Percentiles rank a stretch among this genome's conserved stretches.
phyloP scores from a whole-genome alignment of 106 monocot species.

The Acorus gramineus region DNA sequence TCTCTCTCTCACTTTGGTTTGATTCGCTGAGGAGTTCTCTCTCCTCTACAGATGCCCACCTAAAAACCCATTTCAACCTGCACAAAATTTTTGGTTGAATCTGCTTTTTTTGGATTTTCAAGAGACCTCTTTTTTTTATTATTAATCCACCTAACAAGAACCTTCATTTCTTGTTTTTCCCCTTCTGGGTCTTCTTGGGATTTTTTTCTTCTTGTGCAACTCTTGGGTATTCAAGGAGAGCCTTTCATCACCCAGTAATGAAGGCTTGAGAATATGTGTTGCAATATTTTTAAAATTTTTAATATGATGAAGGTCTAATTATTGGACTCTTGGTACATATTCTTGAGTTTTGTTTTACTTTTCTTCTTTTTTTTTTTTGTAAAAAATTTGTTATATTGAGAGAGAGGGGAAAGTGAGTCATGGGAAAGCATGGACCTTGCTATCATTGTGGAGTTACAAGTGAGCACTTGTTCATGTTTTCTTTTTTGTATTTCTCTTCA shows the following conservation, averaged over 20 bases:
- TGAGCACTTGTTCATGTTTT: slow-evolving; percentile 59
- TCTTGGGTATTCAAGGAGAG: slow-evolving; percentile 16
- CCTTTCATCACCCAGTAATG: slow-evolving; percentile 15
- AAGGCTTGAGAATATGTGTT: slow-evolving; percentile 1
- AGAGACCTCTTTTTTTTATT: no score
- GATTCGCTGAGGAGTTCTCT: slow-evolving; percentile 6
- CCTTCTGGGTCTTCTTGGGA: slow-evolving; percentile 2
- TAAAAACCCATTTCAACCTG: slow-evolving; percentile 29
- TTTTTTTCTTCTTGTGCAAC: slow-evolving; percentile 5
- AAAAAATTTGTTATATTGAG: slow-evolving; percentile 4
- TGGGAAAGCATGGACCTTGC: slow-evolving; percentile 99
- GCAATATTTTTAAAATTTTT: slow-evolving; percentile 3
- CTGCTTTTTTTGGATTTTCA: no score
- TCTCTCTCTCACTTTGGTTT: slow-evolving; percentile 32
- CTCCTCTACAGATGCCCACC: slow-evolving; percentile 14
- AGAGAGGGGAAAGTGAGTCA: slow-evolving; percentile 20
- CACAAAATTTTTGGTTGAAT: not conserved
- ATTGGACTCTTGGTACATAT: no score
- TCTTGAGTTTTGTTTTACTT: slow-evolving; percentile 5
- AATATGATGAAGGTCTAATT: no score
- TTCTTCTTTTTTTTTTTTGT: slow-evolving; percentile 2
- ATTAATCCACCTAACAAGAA: no score
- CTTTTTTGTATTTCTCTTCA: slow-evolving; percentile 4
- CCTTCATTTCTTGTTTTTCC: slow-evolving; percentile 1
- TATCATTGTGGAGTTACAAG: slow-evolving; percentile 98